Evolutionary conservation across 108 stramenopile genomes (phyloP), one percentile per base, ranked within the genome.

Genomic region (Chaetoceros muelleri): DNA sequence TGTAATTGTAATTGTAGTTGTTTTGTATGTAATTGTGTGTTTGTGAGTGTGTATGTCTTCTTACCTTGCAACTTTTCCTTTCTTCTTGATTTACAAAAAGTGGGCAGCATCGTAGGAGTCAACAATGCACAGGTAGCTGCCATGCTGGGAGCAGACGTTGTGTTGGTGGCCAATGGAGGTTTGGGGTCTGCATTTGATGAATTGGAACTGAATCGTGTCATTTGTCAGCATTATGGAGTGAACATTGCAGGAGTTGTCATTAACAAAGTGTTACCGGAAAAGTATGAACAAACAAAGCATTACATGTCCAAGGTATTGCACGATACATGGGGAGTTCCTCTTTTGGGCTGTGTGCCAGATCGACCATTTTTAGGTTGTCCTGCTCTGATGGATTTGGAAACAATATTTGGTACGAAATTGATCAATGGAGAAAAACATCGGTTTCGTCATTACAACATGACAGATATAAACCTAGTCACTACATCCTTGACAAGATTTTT

Each of bases 81-180:
- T n/a, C n/a, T n/a, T n/a, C n/a, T n/a, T n/a, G n/a, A n/a, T n/a
- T n/a, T n/a, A n/a, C n/a, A n/a, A n/a, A n/a, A n/a, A n/a, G n/a
- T 83, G 0, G 82, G 82, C 52, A 81, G 81, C 46, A 76, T 93
- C 25, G 87, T 96, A 0, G 82, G 79, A 31, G 74, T 79, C 45
- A 84, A 69, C 48, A 96, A 96, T 62, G 95, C 95, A 3, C 60
- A 87, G 30, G 88, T 96, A 24, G 95, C 95, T 0, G 61, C 63
- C 3, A 62, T 78, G 63, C 66, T 94, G 25, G 93, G 87, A 2
- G 77, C 90, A 3, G 85, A 86, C 46, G 86, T 96, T 60, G 74
- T 96, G 21, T 57, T 96, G 48, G 88, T 96, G 3, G 93, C 86
- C 10, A 96, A 94, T 63, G 95, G 95, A 18, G 95, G 95, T 24